Conservation (phyloP, 2,329 filamentous ascomycete genomes). For the Sphaerulina musiva region DNA sequence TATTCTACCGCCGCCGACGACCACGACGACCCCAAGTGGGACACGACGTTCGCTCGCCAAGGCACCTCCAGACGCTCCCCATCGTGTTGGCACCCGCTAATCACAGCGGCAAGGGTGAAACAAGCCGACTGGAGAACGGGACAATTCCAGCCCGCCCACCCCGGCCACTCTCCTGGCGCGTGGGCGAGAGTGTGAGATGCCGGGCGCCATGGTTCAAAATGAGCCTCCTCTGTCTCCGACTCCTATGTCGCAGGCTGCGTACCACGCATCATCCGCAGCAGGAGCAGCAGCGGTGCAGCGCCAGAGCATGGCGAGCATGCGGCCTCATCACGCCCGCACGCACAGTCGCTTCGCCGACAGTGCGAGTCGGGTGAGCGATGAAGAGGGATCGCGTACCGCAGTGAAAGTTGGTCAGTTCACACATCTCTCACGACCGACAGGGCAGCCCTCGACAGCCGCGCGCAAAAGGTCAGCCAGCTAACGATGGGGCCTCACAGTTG, state of each 20-base stretch:
- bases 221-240: constrained; percentile 3
- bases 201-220: background rate
- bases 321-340: constrained; percentile 14
- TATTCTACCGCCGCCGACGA: background rate
- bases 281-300: background rate
- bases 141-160: constrained; percentile 1
- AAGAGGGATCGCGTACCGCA: constrained; percentile 18
- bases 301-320: constrained; percentile 2
- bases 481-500: constrained; percentile 51
- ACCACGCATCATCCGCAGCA: background rate
- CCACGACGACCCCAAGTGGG: background rate
- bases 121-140: constrained; percentile 2
- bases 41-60: background rate
- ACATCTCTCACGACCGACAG: background rate
- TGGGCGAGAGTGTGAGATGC: background rate
- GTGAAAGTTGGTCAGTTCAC: constrained; percentile 22
- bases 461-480: constrained; percentile 9
- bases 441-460: background rate
- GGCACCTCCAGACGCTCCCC: background rate
- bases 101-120: background rate
- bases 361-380: constrained; percentile 19
- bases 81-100: background rate
- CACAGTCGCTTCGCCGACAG: constrained; percentile 17
- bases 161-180: constrained; percentile 2
- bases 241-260: constrained; percentile 3